These are phyloP conservation scores for Geranium brycei DNA, from an alignment of 345 rosid species.

Conservation along the genomic window DNA sequence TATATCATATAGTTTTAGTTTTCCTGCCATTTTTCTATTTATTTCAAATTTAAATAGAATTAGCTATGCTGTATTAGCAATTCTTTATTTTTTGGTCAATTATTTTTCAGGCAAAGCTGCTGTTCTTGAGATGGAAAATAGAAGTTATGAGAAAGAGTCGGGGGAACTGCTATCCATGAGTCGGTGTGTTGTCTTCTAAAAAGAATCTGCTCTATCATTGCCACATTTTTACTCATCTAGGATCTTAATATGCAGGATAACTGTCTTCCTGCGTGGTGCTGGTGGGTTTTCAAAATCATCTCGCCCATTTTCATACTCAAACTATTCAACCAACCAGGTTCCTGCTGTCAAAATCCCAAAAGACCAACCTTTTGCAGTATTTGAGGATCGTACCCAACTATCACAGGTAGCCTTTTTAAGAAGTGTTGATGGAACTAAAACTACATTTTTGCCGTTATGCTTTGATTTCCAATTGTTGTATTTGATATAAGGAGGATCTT, in stretches of 20 bases:
- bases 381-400: conserved; percentile 57
- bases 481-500: not conserved
- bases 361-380: conserved; percentile 43
- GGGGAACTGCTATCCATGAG: conserved; percentile 69
- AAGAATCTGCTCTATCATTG: conserved; percentile 3
- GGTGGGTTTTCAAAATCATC: conserved; percentile 83
- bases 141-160: conserved; percentile 52
- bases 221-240: conserved; percentile 7
- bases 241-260: conserved; percentile 30
- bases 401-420: conserved; percentile 47
- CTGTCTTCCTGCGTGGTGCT: conserved; percentile 62
- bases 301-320: conserved; percentile 57
- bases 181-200: conserved; percentile 33
- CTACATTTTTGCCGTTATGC: not conserved
- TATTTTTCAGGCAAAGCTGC: conserved; percentile 72
- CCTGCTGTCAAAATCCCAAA: conserved; percentile 54
- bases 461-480: not conserved
- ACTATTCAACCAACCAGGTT: conserved; percentile 48
- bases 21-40: not conserved
- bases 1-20: too few species aligned
- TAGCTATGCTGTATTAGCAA: not conserved
- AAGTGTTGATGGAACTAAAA: conserved; percentile 6
- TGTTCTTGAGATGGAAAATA: conserved; percentile 62
- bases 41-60: too few species aligned
- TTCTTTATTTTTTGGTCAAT: not conserved